Evolutionary conservation across 331 rosid genomes (phyloP), one percentile per base, ranked within the genome.

Genomic region (Quercus phellos): DNA sequence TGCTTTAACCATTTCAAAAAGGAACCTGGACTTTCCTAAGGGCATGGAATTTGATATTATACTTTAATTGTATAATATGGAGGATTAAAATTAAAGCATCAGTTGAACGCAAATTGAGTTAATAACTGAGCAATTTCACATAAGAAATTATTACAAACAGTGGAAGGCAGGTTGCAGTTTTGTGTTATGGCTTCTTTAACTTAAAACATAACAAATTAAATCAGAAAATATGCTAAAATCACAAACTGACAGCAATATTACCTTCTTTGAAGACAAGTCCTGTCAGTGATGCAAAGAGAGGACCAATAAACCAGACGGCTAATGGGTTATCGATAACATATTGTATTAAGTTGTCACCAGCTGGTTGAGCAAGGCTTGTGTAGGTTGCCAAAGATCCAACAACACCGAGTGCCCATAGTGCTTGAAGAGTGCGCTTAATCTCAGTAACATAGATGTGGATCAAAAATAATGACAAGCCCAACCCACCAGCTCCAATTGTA

Each of bases 251-350:
- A 72, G 4, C 50, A 22, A 38, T 18, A 71, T 75, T 77, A 92
- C 97, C 99, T 92, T 92, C 97, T 89, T 90, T 94, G 87, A 92
- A 94, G 70, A 92, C 99, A 74, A 94, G 90, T 67, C 99, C 94
- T 4, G 99, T 94, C 71, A 90, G 85, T 74, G 99, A 88, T 13
- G 95, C 99, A 55, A 87, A 92, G 78, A 92, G 87, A 70, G 97
- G 99, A 74, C 99, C 99, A 12, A 94, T 89, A 82, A 94, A 83
- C 98, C 98, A 94, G 71, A 92, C 66, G 24, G 95, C 76, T 0
- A 70, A 68, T 6, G 93, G 93, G 78, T 88, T 86, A 58, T 90
- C 83, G 56, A 89, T 74, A 42, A 89, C 94, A 77, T 85, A 90
- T 12, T 83, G 92, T 50, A 87, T 77, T 29, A 94, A 82, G 78